These are phyloP conservation scores for Apiosordaria backusii DNA, from an alignment of 495 filamentous ascomycete species.

Conservation along the genomic window DNA sequence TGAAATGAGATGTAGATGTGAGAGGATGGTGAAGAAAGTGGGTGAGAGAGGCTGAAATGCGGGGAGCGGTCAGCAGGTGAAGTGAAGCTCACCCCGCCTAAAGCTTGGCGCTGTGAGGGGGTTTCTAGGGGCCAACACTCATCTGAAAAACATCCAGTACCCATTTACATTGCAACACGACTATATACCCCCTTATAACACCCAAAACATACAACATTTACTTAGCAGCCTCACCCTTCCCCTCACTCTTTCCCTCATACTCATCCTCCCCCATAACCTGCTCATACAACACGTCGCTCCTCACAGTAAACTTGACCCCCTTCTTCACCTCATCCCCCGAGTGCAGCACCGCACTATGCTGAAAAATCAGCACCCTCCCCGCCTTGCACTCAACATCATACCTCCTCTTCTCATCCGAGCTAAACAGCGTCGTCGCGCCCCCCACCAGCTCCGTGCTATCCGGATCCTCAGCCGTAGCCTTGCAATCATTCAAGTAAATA, in stretches of 20 bases:
- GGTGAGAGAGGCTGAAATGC: background rate
- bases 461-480: conserved; percentile 29
- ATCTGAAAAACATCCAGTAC: background rate
- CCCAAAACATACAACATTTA: background rate
- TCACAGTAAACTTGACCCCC: conserved; percentile 74
- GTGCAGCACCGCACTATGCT: conserved; percentile 66
- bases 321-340: conserved; percentile 67
- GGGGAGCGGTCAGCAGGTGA: background rate
- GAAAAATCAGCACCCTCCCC: conserved; percentile 73
- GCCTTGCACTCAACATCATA: conserved; percentile 65
- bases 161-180: background rate
- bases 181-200: background rate
- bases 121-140: background rate
- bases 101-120: background rate
- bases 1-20: background rate
- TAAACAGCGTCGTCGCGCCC: conserved; percentile 64
- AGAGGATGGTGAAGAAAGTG: background rate
- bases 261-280: conserved; percentile 14
- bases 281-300: conserved; percentile 75
- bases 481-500: conserved; percentile 68
- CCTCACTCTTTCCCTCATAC: background rate
- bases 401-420: conserved; percentile 40
- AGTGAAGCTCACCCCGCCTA: background rate
- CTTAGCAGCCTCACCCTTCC: background rate
- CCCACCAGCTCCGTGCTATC: conserved; percentile 47